Evolutionary conservation across 148 eudicot genomes (phyloP).

Genomic region (Simmondsia chinensis): DNA sequence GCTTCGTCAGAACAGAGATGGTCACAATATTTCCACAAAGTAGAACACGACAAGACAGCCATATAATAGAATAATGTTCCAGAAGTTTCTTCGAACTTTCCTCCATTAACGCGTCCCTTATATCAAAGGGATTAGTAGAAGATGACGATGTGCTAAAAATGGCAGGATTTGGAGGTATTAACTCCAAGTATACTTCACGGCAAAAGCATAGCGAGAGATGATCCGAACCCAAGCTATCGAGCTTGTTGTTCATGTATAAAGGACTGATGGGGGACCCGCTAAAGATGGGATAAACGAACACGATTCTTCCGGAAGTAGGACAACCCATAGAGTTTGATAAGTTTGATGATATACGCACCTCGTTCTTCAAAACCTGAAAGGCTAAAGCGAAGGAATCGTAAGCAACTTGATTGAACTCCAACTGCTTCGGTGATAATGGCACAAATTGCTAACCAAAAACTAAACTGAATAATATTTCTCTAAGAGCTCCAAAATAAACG

Average conservation of each 20-base stretch:
- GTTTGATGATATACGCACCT: constrained; percentile 55
- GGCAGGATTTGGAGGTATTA: constrained; percentile 36
- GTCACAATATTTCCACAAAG: constrained; percentile 65
- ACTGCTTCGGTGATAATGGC: too few relatives aligned
- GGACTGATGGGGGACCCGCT: constrained; percentile 18
- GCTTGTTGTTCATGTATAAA: constrained; percentile 22
- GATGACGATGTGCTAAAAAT: constrained; percentile 25
- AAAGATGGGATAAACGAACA: constrained; percentile 55
- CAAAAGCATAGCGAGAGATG: constrained; percentile 22
- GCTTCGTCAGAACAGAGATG: constrained; percentile 51
- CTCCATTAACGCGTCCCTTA: constrained; percentile 48
- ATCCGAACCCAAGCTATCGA: constrained; percentile 11
- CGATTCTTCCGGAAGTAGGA: constrained; percentile 51
- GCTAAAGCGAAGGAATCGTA: constrained; percentile 2
- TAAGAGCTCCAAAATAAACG: background rate
- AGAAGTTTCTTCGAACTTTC: constrained; percentile 52
- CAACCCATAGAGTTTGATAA: constrained; percentile 60
- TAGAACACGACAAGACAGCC: constrained; percentile 53
- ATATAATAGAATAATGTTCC: constrained; percentile 38
- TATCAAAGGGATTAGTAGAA: constrained; percentile 24
- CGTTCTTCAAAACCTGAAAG: constrained; percentile 66
- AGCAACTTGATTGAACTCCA: background rate
- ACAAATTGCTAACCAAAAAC: too few relatives aligned
- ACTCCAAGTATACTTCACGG: constrained; percentile 41
- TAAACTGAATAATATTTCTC: background rate